Conservation (phyloP, 2,329 filamentous ascomycete genomes). For the Diaporthe destruens region DNA sequence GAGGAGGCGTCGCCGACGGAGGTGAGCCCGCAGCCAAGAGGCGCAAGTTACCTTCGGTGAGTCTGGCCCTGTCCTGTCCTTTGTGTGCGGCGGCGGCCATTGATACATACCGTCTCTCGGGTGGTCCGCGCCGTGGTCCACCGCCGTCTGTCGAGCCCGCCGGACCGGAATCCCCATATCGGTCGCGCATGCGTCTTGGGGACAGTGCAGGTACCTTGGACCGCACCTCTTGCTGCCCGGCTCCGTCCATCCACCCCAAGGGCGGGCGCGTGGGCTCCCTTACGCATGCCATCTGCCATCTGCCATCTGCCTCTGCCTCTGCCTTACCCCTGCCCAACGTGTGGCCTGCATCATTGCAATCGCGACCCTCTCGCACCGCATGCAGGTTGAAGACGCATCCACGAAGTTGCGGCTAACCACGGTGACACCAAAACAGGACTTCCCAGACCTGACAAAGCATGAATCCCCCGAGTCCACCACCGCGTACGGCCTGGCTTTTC, state of each 20-base stretch:
- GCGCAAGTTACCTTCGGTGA: slow-evolving; percentile 65
- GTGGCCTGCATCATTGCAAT: neutral
- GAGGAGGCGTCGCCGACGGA: slow-evolving; percentile 56
- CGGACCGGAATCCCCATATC: neutral
- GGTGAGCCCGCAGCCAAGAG: slow-evolving; percentile 69
- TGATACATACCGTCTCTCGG: slow-evolving; percentile 28
- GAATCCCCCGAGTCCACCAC: slow-evolving; percentile 79
- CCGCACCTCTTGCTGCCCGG: neutral
- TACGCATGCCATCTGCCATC: slow-evolving; percentile 6
- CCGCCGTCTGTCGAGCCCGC: slow-evolving; percentile 40
- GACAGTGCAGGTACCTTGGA: neutral
- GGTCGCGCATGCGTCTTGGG: slow-evolving; percentile 32
- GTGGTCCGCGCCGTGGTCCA: slow-evolving; percentile 30
- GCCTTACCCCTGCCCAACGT: neutral
- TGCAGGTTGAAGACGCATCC: slow-evolving; percentile 2
- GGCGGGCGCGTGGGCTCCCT: neutral
- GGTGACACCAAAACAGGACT: slow-evolving; percentile 50
- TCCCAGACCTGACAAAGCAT: slow-evolving; percentile 61
- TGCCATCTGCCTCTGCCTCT: too few species aligned
- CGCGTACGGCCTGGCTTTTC: slow-evolving; percentile 77
- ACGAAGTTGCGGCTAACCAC: slow-evolving; percentile 28
- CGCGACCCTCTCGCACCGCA: slow-evolving; percentile 5
- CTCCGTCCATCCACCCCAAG: slow-evolving; percentile 2
- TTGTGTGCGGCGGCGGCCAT: slow-evolving; percentile 41
- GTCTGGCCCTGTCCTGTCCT: slow-evolving; percentile 40